Conservation (phyloP, 2,329 filamentous ascomycete species). For the Kalmusia sp. region DNA sequence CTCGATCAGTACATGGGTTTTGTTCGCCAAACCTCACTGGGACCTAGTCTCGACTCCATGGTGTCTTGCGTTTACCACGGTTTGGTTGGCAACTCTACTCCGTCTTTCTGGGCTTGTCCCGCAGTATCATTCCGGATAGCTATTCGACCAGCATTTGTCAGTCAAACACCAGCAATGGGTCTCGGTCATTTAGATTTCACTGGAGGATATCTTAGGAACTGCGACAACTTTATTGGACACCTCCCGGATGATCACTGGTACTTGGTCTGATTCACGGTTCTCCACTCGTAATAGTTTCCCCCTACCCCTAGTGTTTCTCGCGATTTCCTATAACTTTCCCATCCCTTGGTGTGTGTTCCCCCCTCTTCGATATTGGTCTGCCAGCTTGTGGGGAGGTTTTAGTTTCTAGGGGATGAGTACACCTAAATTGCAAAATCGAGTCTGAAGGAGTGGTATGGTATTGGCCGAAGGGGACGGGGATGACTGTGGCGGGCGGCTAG, state of each 20-base stretch:
- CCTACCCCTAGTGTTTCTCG: conserved; percentile 34
- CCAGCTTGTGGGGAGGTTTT: conserved; percentile 51
- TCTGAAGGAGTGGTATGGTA: conserved; percentile 24
- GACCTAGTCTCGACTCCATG: conserved; percentile 40
- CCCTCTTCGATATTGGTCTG: conserved; percentile 49
- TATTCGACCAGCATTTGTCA: conserved; percentile 27
- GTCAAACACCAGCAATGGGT: conserved; percentile 21
- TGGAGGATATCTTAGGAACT: conserved; percentile 26
- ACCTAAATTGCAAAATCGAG: conserved; percentile 43
- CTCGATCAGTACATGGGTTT: conserved; percentile 45
- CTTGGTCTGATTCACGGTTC: conserved; percentile 36
- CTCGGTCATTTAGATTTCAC: conserved; percentile 4
- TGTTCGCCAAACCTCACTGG: conserved; percentile 43
- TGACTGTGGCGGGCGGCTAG: conserved; percentile 28
- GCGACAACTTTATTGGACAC: conserved; percentile 35
- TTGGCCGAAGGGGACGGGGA: conserved; percentile 11
- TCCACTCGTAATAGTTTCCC: conserved; percentile 41
- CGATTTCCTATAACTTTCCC: conserved; percentile 31
- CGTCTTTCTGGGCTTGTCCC: conserved; percentile 38
- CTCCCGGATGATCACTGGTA: conserved; percentile 36
- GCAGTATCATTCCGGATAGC: conserved; percentile 32
- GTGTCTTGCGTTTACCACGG: conserved; percentile 33
- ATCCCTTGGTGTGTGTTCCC: conserved; percentile 40
- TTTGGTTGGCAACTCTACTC: conserved; percentile 35
- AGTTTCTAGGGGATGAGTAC: conserved; percentile 45